Conservation (phyloP, 2,329 filamentous ascomycete genomes). For the Plenodomus lindquistii region DNA sequence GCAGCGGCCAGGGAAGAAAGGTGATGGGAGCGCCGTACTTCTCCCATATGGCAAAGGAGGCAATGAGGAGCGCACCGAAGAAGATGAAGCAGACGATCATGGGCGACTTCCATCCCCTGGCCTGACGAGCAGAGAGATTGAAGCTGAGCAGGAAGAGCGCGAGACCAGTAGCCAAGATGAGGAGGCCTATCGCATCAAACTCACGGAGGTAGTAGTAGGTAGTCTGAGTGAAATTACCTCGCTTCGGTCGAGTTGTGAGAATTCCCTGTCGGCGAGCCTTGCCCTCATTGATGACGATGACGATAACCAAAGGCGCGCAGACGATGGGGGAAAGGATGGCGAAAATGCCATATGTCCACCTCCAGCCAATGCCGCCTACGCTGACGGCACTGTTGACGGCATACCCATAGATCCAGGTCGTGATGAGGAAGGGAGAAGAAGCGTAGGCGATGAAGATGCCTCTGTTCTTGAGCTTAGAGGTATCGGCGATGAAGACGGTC, state of each 20-base stretch:
- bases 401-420: slow-evolving; percentile 34
- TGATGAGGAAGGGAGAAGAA: slow-evolving; percentile 38
- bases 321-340: slow-evolving; percentile 66
- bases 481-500: slow-evolving; percentile 70
- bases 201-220: slow-evolving; percentile 61
- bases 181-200: slow-evolving; percentile 65
- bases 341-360: slow-evolving; percentile 71
- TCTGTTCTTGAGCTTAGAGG: slow-evolving; percentile 64
- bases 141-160: slow-evolving; percentile 71
- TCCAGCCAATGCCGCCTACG: slow-evolving; percentile 55
- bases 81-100: slow-evolving; percentile 50
- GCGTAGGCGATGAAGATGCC: slow-evolving; percentile 62
- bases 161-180: slow-evolving; percentile 65
- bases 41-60: slow-evolving; percentile 48
- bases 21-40: slow-evolving; percentile 45
- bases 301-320: slow-evolving; percentile 62
- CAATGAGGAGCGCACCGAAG: slow-evolving; percentile 42
- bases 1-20: slow-evolving; percentile 53
- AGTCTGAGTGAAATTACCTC: slow-evolving; percentile 53
- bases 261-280: slow-evolving; percentile 64
- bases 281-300: slow-evolving; percentile 60
- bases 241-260: slow-evolving; percentile 49
- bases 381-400: slow-evolving; percentile 50
- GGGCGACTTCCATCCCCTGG: slow-evolving; percentile 39
- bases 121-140: slow-evolving; percentile 53